Evolutionary conservation across 495 filamentous ascomycete genomes (phyloP).

Genomic region (Xanthoparmelia taractica): DNA sequence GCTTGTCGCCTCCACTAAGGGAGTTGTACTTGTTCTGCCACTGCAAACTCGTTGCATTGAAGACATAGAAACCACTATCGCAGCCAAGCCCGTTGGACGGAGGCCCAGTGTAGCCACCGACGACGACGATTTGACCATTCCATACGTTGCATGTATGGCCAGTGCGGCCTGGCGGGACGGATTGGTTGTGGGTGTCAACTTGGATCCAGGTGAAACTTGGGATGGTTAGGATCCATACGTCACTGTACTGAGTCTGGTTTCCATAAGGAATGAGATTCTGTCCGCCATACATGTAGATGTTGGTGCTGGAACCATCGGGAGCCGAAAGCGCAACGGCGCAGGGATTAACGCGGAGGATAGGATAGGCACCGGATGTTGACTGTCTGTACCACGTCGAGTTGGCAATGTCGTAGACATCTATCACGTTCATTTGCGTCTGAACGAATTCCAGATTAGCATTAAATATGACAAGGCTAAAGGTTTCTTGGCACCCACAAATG

Average conservation of each 20-base stretch:
- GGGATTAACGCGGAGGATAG: constrained; percentile 61
- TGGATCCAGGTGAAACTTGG: constrained; percentile 67
- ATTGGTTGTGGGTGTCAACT: constrained; percentile 45
- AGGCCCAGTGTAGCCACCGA: constrained; percentile 60
- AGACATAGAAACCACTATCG: constrained; percentile 62
- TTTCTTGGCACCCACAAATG: constrained; percentile 39
- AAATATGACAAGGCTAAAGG: background rate
- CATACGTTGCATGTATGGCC: constrained; percentile 63
- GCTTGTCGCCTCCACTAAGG: constrained; percentile 33
- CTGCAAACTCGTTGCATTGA: constrained; percentile 51
- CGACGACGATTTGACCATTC: constrained; percentile 62
- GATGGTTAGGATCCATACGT: constrained; percentile 73
- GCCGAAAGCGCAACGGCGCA: constrained; percentile 66
- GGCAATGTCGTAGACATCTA: constrained; percentile 71
- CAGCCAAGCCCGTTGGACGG: constrained; percentile 45
- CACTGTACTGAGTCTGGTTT: constrained; percentile 57
- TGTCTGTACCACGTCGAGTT: constrained; percentile 75
- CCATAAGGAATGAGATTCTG: constrained; percentile 58
- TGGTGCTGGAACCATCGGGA: constrained; percentile 60
- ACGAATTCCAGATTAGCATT: constrained; percentile 17
- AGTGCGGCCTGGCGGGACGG: constrained; percentile 53
- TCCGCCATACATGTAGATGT: constrained; percentile 70
- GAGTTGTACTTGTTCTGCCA: constrained; percentile 57
- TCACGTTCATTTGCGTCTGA: constrained; percentile 58
- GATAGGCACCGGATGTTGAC: constrained; percentile 53